Evolutionary conservation across 208 protist species (phyloP).

Genomic region (Trypanosoma cruzi): DNA sequence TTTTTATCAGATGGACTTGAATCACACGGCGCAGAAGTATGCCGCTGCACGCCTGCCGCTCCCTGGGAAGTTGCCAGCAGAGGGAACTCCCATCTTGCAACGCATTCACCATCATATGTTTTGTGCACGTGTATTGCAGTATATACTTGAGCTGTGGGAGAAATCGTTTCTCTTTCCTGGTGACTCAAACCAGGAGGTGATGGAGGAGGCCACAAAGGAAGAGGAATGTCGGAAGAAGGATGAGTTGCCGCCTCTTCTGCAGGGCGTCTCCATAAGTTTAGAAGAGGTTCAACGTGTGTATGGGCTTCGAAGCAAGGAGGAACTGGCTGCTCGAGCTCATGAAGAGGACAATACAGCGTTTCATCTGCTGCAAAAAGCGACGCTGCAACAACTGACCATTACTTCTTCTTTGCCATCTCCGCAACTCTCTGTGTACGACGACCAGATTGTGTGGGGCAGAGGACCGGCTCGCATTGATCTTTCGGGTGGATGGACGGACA

Average conservation of each 20-base stretch:
- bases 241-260: background rate
- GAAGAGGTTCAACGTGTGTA: background rate
- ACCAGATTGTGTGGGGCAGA: no score
- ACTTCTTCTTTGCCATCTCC: slow-evolving; percentile 17
- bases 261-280: background rate
- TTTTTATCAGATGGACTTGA: slow-evolving; percentile 37
- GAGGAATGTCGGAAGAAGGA: background rate
- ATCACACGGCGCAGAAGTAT: slow-evolving; percentile 34
- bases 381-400: slow-evolving; percentile 3
- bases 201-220: background rate
- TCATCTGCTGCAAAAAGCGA: slow-evolving; percentile 1
- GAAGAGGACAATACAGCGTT: background rate
- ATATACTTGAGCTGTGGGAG: no score
- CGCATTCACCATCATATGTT: slow-evolving; percentile 20
- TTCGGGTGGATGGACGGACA: slow-evolving; percentile 68
- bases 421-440: slow-evolving; percentile 13
- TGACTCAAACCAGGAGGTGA: no score
- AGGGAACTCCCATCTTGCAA: slow-evolving; percentile 4
- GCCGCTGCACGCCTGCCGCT: slow-evolving; percentile 33
- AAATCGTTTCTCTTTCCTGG: no score
- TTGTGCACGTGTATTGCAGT: no score
- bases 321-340: background rate
- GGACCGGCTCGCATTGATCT: slow-evolving; percentile 49
- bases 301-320: background rate
- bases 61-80: slow-evolving; percentile 16